These are phyloP conservation scores for Drechslerella dactyloides DNA, from an alignment of 2,329 filamentous ascomycete genomes.

Conservation along the genomic window DNA sequence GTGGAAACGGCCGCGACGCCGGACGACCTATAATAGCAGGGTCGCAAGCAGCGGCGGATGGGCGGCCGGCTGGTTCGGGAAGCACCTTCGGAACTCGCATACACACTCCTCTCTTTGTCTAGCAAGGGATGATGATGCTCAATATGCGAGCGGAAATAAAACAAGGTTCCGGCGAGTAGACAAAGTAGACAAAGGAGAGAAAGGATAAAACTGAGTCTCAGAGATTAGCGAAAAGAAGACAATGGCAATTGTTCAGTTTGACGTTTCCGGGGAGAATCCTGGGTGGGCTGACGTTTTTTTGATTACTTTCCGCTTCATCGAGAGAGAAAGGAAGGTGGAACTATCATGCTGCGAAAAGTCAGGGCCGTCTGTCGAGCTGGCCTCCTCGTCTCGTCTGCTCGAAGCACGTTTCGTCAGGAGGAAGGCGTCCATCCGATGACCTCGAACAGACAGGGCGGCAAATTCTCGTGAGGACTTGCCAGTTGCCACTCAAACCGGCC, in stretches of 20 bases:
- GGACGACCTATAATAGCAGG: not conserved
- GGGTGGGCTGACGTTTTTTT: slow-evolving; percentile 40
- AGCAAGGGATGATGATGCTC: slow-evolving; percentile 36
- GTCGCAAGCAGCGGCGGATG: not conserved
- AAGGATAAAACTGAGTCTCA: slow-evolving; percentile 8
- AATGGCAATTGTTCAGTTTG: slow-evolving; percentile 44
- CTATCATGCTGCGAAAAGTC: slow-evolving; percentile 8
- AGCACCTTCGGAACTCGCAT: slow-evolving; percentile 15
- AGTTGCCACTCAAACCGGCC: not conserved
- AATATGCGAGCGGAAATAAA: slow-evolving; percentile 50
- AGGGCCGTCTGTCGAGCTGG: not conserved
- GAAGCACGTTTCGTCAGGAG: slow-evolving; percentile 14
- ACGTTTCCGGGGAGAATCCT: slow-evolving; percentile 41
- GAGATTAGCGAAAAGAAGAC: slow-evolving; percentile 40
- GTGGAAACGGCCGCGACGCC: not conserved
- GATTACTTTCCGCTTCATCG: slow-evolving; percentile 16
- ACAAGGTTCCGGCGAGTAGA: slow-evolving; percentile 20
- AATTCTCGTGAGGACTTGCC: slow-evolving; percentile 9
- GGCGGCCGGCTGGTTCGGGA: not conserved
- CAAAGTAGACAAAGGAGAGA: slow-evolving; percentile 36
- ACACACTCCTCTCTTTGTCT: slow-evolving; percentile 12
- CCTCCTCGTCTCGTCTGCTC: slow-evolving; percentile 1
- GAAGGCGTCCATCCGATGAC: not conserved
- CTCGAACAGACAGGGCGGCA: slow-evolving; percentile 43
- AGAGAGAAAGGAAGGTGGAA: slow-evolving; percentile 19